Percentiles rank a stretch among this genome's conserved stretches.
Conservation (phyloP, 2,329 filamentous ascomycete genomes). For the Aspergillus viridinutans region DNA sequence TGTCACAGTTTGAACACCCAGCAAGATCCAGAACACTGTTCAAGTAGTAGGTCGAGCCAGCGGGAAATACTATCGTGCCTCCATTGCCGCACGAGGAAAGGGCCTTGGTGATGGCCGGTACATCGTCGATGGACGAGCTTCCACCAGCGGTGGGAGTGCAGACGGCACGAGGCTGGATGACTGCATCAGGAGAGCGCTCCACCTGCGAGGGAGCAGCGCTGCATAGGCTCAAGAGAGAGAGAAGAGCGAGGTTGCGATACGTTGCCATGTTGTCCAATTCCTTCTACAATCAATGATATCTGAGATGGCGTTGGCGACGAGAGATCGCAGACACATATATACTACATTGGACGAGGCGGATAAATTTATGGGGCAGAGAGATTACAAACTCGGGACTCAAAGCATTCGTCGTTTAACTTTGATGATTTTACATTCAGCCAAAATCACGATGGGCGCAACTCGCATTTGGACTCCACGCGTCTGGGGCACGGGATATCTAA, state of each 20-base stretch:
- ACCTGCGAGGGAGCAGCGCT: conserved; percentile 3
- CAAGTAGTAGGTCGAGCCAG: conserved; percentile 40
- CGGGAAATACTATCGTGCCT: conserved; percentile 45
- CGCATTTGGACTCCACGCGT: too few relatives aligned
- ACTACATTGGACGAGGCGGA: not conserved
- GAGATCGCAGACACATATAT: not conserved
- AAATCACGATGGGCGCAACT: too few relatives aligned
- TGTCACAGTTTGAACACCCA: conserved; percentile 42
- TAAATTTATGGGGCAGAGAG: too few relatives aligned
- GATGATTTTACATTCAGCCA: too few relatives aligned
- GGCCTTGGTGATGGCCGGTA: conserved; percentile 42
- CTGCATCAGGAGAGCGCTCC: not conserved
- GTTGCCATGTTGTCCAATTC: not conserved
- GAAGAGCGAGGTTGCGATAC: not conserved
- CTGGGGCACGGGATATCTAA: too few relatives aligned
- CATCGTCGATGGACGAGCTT: conserved; percentile 36
- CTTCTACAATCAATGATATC: not conserved
- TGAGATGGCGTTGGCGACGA: not conserved
- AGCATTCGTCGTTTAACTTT: too few relatives aligned
- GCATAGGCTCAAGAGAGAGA: not conserved
- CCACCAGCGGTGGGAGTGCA: conserved; percentile 33
- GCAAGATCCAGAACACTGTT: conserved; percentile 42
- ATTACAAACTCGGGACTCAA: not conserved
- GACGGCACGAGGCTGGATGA: conserved; percentile 16
- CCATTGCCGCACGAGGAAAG: conserved; percentile 40